phyloP scores from a whole-genome alignment of 257 asterid genomes.

The Primulina tabacum region DNA sequence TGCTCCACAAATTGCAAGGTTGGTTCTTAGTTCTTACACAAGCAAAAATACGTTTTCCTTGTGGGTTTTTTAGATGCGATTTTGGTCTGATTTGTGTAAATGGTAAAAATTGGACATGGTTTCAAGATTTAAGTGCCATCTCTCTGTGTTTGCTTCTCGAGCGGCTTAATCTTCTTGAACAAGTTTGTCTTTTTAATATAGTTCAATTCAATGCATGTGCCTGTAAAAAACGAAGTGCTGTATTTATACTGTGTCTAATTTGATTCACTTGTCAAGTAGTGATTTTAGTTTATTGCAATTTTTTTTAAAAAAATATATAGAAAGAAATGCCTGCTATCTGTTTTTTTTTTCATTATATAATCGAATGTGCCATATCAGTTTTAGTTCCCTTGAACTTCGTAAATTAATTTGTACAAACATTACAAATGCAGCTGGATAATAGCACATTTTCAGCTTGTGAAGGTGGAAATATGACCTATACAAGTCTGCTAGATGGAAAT shows the following conservation, averaged over 20 bases:
- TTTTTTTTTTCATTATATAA: not conserved
- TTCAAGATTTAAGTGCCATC: slow-evolving; percentile 9
- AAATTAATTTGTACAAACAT: slow-evolving; percentile 12
- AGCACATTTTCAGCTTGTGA: slow-evolving; percentile 54
- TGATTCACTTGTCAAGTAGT: not conserved
- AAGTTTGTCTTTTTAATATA: not conserved
- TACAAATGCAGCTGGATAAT: slow-evolving; percentile 64
- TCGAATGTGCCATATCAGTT: slow-evolving; percentile 10
- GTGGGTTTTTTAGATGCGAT: not conserved
- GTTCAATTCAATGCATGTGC: slow-evolving; percentile 24
- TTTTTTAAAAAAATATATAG: too few species aligned
- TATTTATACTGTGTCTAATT: not conserved
- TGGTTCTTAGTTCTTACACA: slow-evolving; percentile 17
- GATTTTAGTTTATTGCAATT: not conserved
- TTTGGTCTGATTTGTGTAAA: not conserved
- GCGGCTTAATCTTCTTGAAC: not conserved
- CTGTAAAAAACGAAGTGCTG: not conserved
- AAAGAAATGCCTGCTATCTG: not conserved
- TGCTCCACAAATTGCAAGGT: slow-evolving; percentile 85
- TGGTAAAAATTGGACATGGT: not conserved
- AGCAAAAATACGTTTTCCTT: slow-evolving; percentile 19
- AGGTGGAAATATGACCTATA: slow-evolving; percentile 46
- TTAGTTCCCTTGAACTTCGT: slow-evolving; percentile 3
- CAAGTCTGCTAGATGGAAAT: slow-evolving; percentile 55
- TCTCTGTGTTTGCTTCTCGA: slow-evolving; percentile 4